phyloP scores from a whole-genome alignment of 164 flowering plant genomes.

The Houttuynia cordata region DNA sequence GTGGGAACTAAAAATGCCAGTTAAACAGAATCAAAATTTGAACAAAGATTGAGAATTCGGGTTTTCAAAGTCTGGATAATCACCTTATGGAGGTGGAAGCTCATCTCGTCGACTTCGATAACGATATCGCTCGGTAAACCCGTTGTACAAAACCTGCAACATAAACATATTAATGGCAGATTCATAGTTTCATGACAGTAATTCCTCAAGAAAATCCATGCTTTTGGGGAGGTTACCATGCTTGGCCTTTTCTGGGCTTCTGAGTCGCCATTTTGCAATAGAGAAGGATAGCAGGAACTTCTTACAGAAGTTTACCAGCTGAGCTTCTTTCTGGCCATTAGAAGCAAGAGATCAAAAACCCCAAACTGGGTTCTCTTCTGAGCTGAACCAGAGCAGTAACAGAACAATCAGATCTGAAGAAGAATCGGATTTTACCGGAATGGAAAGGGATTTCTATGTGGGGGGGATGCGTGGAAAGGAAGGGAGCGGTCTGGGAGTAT shows the following conservation, averaged over 20 bases:
- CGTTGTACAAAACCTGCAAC: constrained; percentile 83
- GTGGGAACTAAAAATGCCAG: constrained; percentile 46
- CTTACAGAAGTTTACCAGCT: background rate
- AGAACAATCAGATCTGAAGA: background rate
- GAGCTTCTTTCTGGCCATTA: background rate
- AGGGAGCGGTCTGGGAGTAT: constrained; percentile 3
- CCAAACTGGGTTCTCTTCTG: background rate
- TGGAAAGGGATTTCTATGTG: background rate
- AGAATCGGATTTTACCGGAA: background rate
- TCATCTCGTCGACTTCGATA: constrained; percentile 70
- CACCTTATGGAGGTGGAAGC: constrained; percentile 89
- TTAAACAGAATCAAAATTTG: too few relatives aligned
- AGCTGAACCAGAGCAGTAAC: background rate
- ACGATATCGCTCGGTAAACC: constrained; percentile 90
- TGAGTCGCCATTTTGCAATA: constrained; percentile 37
- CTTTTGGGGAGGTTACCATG: constrained; percentile 42
- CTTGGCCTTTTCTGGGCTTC: constrained; percentile 66
- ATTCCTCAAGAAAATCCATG: background rate
- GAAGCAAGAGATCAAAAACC: too few relatives aligned
- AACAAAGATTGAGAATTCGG: too few relatives aligned
- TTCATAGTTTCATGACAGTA: too few relatives aligned
- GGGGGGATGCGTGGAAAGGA: constrained; percentile 1
- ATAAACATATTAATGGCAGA: background rate
- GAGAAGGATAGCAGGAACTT: background rate
- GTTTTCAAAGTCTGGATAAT: too few relatives aligned